Base-by-base conservation (phyloP, 345 rosid genomes). In the Erysimum cheiranthoides region DNA sequence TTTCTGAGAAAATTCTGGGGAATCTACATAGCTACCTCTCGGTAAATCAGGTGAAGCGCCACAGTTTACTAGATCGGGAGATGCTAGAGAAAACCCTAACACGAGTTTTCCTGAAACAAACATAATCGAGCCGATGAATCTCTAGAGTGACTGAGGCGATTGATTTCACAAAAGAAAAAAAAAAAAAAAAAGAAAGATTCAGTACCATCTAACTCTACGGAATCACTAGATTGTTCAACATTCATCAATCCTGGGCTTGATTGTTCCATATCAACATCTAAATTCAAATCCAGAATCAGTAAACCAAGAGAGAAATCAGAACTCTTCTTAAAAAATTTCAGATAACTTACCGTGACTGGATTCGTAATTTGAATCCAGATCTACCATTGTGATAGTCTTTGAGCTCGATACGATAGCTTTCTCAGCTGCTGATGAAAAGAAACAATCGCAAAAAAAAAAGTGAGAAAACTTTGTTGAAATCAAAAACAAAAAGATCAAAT, bases 61-160 rank as follows among this genome's bases (percentile, higher is more conserved):
- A 60, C 93, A 89, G 21, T 82, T 74, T 3, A 95, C 96, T 74
- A 92, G 83, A 79, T 87, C 96, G 6, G 96, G 93, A 56, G 93
- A 95, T 17, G 85, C 78, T 61, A 86, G 63, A 31, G 92, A 83
- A 82, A 85, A 90, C 16, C 90, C 93, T 78, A 86, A 62, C 83
- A 82, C 57, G n/a, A 87, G 78, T 38, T 83, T 68, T 62, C 89
- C 97, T 93, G 85, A 60, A 79, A 69, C 32, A 62, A 81, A 71
- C 42, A 10, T 61, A 59, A 70, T 46, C 42, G 4, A 61, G 21
- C 38, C 46, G 8, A 28, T 58, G 14, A 42, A 39, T 52, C 51
- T 57, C 32, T 31, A 68, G 0, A 50, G 4, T 4, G 38, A 68
- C 6, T 4, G 38, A 68, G 7, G 11, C 57, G 8, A 62, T 45